These are phyloP conservation scores for Macadamia integrifolia DNA, from an alignment of 164 flowering plant genomes.

Conservation along the genomic window DNA sequence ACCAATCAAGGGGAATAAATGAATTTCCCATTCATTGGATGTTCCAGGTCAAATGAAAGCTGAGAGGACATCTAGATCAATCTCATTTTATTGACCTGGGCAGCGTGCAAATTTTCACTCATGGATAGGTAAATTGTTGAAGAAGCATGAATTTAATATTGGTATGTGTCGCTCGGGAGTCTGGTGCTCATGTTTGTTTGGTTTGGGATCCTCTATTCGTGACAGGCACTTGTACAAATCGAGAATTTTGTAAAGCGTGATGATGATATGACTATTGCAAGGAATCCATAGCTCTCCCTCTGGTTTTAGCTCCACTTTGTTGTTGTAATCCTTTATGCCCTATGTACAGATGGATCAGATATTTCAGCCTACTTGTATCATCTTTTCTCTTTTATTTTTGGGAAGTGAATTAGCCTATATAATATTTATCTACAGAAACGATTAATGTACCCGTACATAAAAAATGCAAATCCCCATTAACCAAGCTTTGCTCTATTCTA, in stretches of 20 bases:
- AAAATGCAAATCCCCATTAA: too few relatives aligned
- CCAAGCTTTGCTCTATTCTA: too few relatives aligned
- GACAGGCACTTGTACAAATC: slow-evolving; percentile 63
- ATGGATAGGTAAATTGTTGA: neutral
- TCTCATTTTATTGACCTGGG: neutral
- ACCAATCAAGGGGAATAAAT: neutral
- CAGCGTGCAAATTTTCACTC: neutral
- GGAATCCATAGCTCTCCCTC: slow-evolving; percentile 5
- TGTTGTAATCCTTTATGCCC: neutral
- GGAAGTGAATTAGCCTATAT: too few relatives aligned
- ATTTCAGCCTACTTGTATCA: too few relatives aligned
- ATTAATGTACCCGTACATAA: too few relatives aligned
- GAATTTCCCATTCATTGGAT: neutral
- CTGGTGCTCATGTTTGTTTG: neutral
- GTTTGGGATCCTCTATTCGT: neutral
- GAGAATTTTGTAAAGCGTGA: slow-evolving; percentile 31
- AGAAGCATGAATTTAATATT: neutral
- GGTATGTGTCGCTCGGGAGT: too few relatives aligned
- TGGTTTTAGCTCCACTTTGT: neutral
- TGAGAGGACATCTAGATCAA: neutral
- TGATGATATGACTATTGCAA: slow-evolving; percentile 7
- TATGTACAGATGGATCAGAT: neutral
- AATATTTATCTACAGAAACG: too few relatives aligned
- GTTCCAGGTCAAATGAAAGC: neutral
- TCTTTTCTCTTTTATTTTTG: too few relatives aligned